Base-by-base conservation (phyloP, 176 grass and related monocot genomes). In the Oryza meridionalis region DNA sequence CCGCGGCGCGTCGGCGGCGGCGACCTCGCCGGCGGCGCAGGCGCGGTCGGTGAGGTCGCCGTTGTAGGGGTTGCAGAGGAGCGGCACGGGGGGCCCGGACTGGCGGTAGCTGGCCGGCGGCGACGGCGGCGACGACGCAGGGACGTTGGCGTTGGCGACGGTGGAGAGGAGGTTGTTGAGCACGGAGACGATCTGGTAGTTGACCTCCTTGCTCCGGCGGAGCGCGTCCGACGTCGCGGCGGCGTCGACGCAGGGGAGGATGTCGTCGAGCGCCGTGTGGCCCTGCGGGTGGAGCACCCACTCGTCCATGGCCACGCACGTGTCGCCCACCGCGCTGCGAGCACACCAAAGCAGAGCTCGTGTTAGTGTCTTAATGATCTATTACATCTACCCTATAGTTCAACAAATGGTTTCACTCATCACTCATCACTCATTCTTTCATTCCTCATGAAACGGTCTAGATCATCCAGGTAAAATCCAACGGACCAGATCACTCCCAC, bases 241-340 rank as follows among this genome's bases (percentile, higher is more conserved):
- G 10, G 61, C 53, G 81, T 98, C 85, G 24, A 90, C 90, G 70
- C 96, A 98, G 4, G 96, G 96, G 14, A 98, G 91, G 83, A 95
- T 92, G 76, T 95, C 96, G 65, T 95, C 96, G 27, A 98, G 79
- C 19, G 96, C 87, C 0, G 91, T 93, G 79, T 69, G 89, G 5
- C 73, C 75, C 7, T 74, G 81, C 7, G 89, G 96, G 14, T 90
- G 85, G 10, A 47, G 55, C 67, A 87, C 91, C 96, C 93, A 98
- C 63, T 95, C 89, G 12, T 92, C 91, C 96, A 98, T 92, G 44
- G 96, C 90, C 3, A 95, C 85, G 65, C 93, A 98, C 2, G 96
- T 90, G 80, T 98, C 96, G 2, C 82, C 85, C 0, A 89, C 82
- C 77, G 82, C 86, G 76, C 93, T 98, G 91, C 13, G 32, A n/a